phyloP scores from a whole-genome alignment of 176 grass and related monocot species.

The Tillandsia fasciculata region DNA sequence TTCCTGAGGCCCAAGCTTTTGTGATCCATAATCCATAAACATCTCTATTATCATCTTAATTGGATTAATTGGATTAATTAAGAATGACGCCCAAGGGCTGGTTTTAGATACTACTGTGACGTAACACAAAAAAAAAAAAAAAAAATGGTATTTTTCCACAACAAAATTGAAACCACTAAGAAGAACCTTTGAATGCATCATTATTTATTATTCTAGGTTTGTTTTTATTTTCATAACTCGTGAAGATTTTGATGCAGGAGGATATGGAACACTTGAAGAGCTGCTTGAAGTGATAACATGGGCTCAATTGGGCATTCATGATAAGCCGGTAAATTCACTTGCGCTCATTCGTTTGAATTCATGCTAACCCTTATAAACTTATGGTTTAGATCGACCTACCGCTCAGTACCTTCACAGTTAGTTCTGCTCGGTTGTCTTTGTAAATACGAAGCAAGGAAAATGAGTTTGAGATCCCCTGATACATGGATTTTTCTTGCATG shows the following conservation, averaged over 20 bases:
- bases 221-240: slow-evolving; percentile 17
- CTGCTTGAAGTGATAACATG: slow-evolving; percentile 97
- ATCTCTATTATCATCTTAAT: too few species aligned
- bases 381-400: not conserved
- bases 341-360: not conserved
- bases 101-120: too few species aligned
- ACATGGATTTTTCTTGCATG: not conserved
- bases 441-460: too few species aligned
- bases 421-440: not conserved
- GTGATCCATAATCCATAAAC: too few species aligned
- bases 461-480: not conserved
- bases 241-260: slow-evolving; percentile 44
- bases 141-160: not conserved
- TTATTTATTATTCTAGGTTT: slow-evolving; percentile 12
- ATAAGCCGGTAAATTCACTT: slow-evolving; percentile 61
- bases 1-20: too few species aligned
- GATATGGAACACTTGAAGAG: slow-evolving; percentile 97
- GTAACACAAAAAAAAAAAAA: too few species aligned
- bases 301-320: slow-evolving; percentile 98
- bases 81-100: too few species aligned
- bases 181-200: not conserved
- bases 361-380: not conserved
- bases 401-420: not conserved
- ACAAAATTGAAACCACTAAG: not conserved
- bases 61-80: too few species aligned